These are phyloP conservation scores for Aspergillus pseudonomiae DNA, from an alignment of 2,329 filamentous ascomycete species.

Conservation along the genomic window DNA sequence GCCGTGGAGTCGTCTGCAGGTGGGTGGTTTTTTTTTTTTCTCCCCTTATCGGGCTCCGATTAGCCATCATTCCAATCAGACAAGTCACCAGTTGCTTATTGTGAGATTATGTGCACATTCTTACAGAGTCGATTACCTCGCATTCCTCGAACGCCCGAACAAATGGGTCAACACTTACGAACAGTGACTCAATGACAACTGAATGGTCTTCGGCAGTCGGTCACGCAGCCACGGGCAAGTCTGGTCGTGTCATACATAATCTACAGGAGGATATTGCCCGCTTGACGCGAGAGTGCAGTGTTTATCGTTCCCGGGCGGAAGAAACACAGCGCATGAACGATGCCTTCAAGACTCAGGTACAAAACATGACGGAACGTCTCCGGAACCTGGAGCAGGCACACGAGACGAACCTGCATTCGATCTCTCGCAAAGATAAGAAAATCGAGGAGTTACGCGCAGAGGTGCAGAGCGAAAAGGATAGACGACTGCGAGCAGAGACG, in stretches of 20 bases:
- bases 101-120: background rate
- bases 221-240: slow-evolving; percentile 53
- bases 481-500: slow-evolving; percentile 45
- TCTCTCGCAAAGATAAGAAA: slow-evolving; percentile 51
- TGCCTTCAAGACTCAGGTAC: slow-evolving; percentile 46
- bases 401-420: slow-evolving; percentile 50
- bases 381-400: slow-evolving; percentile 51
- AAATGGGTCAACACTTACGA: slow-evolving; percentile 34
- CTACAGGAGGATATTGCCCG: slow-evolving; percentile 55
- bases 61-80: background rate
- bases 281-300: slow-evolving; percentile 49
- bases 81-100: background rate
- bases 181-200: slow-evolving; percentile 32
- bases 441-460: slow-evolving; percentile 50
- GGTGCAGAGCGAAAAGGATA: slow-evolving; percentile 45
- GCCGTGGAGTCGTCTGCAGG: slow-evolving; percentile 28
- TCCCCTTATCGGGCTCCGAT: background rate
- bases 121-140: slow-evolving; percentile 22
- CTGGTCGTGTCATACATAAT: slow-evolving; percentile 54
- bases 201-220: slow-evolving; percentile 56
- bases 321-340: slow-evolving; percentile 53
- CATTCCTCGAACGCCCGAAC: slow-evolving; percentile 28
- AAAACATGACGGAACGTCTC: slow-evolving; percentile 50
- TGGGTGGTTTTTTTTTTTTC: slow-evolving; percentile 18
- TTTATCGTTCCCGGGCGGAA: slow-evolving; percentile 49